phyloP scores from a whole-genome alignment of 805 yeast genomes.

The Candida taoyuanica region DNA sequence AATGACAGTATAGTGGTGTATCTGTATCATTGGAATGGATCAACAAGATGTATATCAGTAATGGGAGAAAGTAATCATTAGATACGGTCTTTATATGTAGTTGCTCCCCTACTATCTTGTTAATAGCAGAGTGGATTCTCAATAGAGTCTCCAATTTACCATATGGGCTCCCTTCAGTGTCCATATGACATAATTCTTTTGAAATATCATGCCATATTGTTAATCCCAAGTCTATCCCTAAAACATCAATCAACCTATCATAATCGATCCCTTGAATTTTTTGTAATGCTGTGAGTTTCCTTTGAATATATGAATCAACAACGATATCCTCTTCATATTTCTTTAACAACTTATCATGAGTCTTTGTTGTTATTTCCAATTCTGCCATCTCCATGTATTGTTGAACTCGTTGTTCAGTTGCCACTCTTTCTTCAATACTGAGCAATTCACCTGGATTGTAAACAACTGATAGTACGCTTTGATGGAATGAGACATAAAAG shows the following conservation, averaged over 20 bases:
- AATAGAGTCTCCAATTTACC: conserved; percentile 15
- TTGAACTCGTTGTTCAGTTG: too few species aligned
- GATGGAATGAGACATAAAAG: conserved; percentile 20
- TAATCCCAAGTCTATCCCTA: conserved; percentile 14
- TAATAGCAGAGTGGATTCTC: conserved; percentile 17
- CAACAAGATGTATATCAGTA: conserved; percentile 22
- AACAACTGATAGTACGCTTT: too few species aligned
- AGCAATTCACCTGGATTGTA: too few species aligned
- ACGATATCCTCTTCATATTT: conserved; percentile 14
- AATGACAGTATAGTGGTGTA: conserved; percentile 20
- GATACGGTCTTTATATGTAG: conserved; percentile 5
- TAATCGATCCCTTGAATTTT: conserved; percentile 16
- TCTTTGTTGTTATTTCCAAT: conserved; percentile 7
- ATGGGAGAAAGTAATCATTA: conserved; percentile 25
- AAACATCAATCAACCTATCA: conserved; percentile 17
- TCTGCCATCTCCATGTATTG: conserved; percentile 22
- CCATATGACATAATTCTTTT: conserved; percentile 6
- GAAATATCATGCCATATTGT: conserved; percentile 8
- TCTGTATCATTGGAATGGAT: conserved; percentile 13
- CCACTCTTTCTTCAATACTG: too few species aligned
- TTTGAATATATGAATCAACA: conserved; percentile 16
- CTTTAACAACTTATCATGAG: conserved; percentile 17
- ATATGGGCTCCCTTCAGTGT: conserved; percentile 12
- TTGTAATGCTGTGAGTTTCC: conserved; percentile 14
- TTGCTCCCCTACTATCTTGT: conserved; percentile 8